Base-by-base conservation (phyloP, 2,329 filamentous ascomycete genomes). In the Achaetomium macrosporum region DNA sequence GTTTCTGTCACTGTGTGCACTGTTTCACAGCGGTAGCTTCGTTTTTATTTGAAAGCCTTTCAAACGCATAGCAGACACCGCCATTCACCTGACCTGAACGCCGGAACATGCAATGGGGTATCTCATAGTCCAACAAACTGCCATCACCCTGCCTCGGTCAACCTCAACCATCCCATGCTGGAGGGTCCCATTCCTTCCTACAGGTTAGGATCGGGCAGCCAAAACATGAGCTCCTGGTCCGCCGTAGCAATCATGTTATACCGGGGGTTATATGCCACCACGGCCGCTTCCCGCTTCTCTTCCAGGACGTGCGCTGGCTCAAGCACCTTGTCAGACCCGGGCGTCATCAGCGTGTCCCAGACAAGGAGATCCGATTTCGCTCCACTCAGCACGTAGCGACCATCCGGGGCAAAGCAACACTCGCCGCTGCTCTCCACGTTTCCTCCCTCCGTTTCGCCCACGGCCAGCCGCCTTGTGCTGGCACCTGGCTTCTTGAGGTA, bases 231-330 rank as follows among this genome's bases (percentile, higher is more conserved):
- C 50, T 96, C 90, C 64, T 86, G 86, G 63, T 97, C 91, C 3
- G 90, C 93, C 42, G 86, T 93, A 9, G 90, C 91, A 60, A 97
- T 79, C 73, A 96, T 84, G 69, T 97, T 96, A 69, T 87, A 93
- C 46, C 91, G 80, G 25, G 91, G 93, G 66, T 96, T 97, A 68
- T 90, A 93, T 19, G 87, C 88, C 40, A 96, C 76, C 12, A 95
- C 79, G 1, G 87, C 87, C 5, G 82, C 82, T 70, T 82, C 83
- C 66, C 76, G 83, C 72, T 79, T 81, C 60, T 85, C 83, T 39
- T 85, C 82, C 43, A 87, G 72, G 43, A 81, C 82, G 69, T 78
- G 78, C 42, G 73, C 77, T 47, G 88, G 87, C 39, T 81, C 77
- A 50, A 90, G 66, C 2, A 80, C 73, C 64, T 82, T 81, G 61